A percentile compares a stretch with the other conserved stretches of the same genome.
Conservation (phyloP, 805 yeast genomes). For the Naumovozyma castellii region DNA sequence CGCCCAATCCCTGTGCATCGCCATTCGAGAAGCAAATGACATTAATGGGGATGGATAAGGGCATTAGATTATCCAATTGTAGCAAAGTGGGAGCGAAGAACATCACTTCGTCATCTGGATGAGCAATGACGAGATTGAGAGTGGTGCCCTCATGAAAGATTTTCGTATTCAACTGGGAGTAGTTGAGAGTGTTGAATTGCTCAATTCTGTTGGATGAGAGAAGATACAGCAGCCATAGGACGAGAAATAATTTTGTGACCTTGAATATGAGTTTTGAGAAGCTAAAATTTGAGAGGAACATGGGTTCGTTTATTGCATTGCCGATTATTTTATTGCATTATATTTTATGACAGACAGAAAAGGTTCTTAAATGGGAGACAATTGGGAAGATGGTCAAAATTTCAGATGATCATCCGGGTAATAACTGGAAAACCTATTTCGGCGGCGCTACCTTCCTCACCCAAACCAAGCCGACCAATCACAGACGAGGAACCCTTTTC, state of each 20-base stretch:
- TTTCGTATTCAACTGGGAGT: background rate
- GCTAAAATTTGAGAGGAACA: background rate
- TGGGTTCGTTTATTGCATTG: too few relatives aligned
- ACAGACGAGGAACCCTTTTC: too few relatives aligned
- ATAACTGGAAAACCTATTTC: too few relatives aligned
- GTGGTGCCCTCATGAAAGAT: background rate
- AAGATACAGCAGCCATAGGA: slow-evolving; percentile 6
- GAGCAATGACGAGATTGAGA: slow-evolving; percentile 59
- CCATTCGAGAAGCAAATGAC: slow-evolving; percentile 73
- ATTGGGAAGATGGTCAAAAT: too few relatives aligned
- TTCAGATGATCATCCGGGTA: too few relatives aligned
- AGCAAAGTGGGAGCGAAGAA: slow-evolving; percentile 66
- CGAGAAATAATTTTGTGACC: slow-evolving; percentile 4
- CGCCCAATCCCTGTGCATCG: slow-evolving; percentile 65
- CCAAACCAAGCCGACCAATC: too few relatives aligned
- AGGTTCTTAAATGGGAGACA: too few relatives aligned
- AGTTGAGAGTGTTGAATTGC: slow-evolving; percentile 1
- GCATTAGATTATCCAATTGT: slow-evolving; percentile 14
- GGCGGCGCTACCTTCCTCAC: too few relatives aligned
- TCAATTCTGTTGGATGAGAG: slow-evolving; percentile 1
- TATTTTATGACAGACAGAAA: too few relatives aligned
- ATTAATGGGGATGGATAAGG: slow-evolving; percentile 30
- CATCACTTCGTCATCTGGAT: slow-evolving; percentile 98
- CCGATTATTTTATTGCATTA: too few relatives aligned
- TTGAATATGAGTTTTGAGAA: slow-evolving; percentile 5